phyloP scores from a whole-genome alignment of 495 filamentous ascomycete genomes.

The Cryomyces minteri region DNA sequence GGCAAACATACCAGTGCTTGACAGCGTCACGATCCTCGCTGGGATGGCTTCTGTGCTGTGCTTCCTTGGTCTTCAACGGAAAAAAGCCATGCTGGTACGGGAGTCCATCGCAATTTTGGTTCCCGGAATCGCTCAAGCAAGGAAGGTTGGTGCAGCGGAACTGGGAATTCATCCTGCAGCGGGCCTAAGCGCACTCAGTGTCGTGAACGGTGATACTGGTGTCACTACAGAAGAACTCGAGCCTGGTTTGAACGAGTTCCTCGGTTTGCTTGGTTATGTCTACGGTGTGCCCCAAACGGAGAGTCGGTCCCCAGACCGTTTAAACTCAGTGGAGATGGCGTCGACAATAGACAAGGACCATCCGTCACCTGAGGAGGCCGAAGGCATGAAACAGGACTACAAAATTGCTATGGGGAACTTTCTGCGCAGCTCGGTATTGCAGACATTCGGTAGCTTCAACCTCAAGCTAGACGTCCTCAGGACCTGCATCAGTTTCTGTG shows the following conservation, averaged over 20 bases:
- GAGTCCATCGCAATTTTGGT: slow-evolving; percentile 72
- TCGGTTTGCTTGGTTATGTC: slow-evolving; percentile 8
- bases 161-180: slow-evolving; percentile 90
- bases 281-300: slow-evolving; percentile 9
- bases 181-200: slow-evolving; percentile 19
- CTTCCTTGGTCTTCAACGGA: slow-evolving; percentile 55
- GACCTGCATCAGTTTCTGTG: slow-evolving; percentile 73
- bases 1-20: slow-evolving; percentile 34
- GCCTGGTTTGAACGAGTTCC: slow-evolving; percentile 6
- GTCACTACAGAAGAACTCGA: not conserved
- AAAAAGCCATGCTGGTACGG: slow-evolving; percentile 71
- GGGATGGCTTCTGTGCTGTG: slow-evolving; percentile 74
- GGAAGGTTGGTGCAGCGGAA: slow-evolving; percentile 83
- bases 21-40: slow-evolving; percentile 58
- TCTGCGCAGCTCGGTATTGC: not conserved
- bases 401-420: not conserved
- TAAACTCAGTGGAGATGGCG: not conserved
- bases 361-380: not conserved
- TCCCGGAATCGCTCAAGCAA: slow-evolving; percentile 72
- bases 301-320: not conserved
- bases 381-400: too few relatives aligned
- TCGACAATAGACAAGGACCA: not conserved
- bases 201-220: not conserved
- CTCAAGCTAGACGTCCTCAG: slow-evolving; percentile 73
- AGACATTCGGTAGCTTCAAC: slow-evolving; percentile 35